Percentiles rank a stretch among this genome's conserved stretches.
phyloP scores from a whole-genome alignment of 371 early-diverging fungal genomes.

The Mucor ambiguus region DNA sequence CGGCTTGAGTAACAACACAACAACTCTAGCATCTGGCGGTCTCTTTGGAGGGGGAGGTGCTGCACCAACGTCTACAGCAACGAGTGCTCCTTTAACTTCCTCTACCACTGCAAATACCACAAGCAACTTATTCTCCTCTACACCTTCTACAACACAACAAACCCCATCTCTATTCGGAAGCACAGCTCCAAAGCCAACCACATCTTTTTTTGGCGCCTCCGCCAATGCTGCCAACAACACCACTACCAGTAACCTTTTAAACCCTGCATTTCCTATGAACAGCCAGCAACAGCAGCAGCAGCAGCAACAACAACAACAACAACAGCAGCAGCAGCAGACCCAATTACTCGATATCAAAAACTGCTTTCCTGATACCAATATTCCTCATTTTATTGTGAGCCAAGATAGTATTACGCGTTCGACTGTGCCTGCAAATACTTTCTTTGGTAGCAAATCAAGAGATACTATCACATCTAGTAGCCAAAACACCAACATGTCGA shows the following conservation, averaged over 20 bases:
- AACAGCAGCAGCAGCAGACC: constrained; percentile 25
- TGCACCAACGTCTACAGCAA: neutral
- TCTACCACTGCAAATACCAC: neutral
- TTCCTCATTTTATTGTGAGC: constrained; percentile 8
- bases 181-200: neutral
- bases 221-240: neutral
- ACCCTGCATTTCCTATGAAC: neutral
- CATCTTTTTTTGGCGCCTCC: constrained; percentile 1
- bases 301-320: constrained; percentile 27
- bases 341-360: constrained; percentile 18
- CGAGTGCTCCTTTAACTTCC: neutral
- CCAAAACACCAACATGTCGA: neutral
- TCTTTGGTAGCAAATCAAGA: neutral
- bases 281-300: constrained; percentile 15
- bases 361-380: constrained; percentile 23
- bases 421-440: constrained; percentile 13
- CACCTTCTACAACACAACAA: neutral
- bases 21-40: neutral
- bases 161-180: neutral
- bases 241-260: neutral
- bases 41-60: constrained; percentile 12
- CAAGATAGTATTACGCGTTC: constrained; percentile 29
- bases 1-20: neutral
- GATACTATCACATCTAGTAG: neutral
- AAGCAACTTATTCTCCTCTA: neutral